Percentiles rank a stretch among this genome's conserved stretches.
These are phyloP conservation scores for Magnaporthiopsis incrustans DNA, from an alignment of 2,329 filamentous ascomycete genomes.

Conservation along the genomic window DNA sequence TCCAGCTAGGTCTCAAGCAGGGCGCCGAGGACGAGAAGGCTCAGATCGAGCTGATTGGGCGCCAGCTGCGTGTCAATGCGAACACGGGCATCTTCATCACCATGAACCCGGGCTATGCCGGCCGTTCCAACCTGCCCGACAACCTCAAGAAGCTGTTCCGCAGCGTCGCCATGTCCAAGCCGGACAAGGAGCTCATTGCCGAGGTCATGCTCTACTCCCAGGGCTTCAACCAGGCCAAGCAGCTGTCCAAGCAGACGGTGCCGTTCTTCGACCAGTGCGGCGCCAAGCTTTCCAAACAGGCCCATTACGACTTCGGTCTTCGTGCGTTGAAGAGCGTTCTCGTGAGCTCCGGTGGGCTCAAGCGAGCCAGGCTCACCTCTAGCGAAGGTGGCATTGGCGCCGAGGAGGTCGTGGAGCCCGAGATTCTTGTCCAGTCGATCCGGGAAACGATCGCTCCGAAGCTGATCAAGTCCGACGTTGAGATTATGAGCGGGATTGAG, in stretches of 20 bases:
- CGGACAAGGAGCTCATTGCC: conserved; percentile 97
- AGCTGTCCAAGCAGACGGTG: conserved; percentile 88
- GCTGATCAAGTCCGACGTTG: conserved; percentile 84
- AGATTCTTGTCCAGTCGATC: conserved; percentile 97
- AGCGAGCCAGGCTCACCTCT: conserved; percentile 67
- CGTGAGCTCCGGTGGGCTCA: conserved; percentile 92
- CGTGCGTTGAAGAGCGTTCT: conserved; percentile 97
- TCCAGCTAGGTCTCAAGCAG: conserved; percentile 89
- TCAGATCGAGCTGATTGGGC: conserved; percentile 89
- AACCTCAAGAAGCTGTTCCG: conserved; percentile 99
- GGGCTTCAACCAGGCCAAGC: conserved; percentile 94
- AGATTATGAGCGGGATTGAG: conserved; percentile 80
- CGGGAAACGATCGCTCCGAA: conserved; percentile 98
- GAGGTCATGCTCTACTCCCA: conserved; percentile 99
- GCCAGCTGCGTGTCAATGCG: conserved; percentile 78
- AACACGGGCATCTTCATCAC: conserved; percentile 99
- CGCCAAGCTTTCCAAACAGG: conserved; percentile 78
- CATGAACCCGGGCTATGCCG: conserved; percentile 99
- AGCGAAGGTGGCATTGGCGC: conserved; percentile 49
- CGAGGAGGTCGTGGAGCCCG: conserved; percentile 76
- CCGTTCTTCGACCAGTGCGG: conserved; percentile 96
- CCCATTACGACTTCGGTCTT: conserved; percentile 97
- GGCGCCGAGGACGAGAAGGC: conserved; percentile 71
- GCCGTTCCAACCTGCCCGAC: conserved; percentile 94
- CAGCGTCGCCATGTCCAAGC: conserved; percentile 99